Conservation (phyloP, 345 rosid genomes). For the Trapa bicornis region DNA sequence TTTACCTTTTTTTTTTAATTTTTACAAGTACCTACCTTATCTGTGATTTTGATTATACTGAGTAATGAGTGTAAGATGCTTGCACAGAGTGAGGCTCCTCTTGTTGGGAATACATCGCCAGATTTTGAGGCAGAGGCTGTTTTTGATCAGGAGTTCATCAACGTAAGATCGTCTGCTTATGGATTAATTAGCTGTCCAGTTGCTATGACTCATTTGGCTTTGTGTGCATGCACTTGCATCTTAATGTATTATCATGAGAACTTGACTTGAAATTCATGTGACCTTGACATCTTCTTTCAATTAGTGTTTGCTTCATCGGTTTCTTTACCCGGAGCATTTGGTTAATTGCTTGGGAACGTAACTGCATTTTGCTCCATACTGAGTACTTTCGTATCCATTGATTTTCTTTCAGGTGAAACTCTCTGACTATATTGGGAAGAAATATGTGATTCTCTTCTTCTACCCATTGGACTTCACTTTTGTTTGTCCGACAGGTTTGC, state of each 20-base stretch:
- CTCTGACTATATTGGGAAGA: slow-evolving; percentile 91
- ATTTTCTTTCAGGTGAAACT: slow-evolving; percentile 65
- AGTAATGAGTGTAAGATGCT: neutral
- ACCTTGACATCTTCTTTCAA: too few relatives aligned
- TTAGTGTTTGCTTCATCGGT: neutral
- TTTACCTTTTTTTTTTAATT: neutral
- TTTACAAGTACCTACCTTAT: neutral
- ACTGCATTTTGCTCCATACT: neutral
- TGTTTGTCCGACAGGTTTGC: slow-evolving; percentile 93
- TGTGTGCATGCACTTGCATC: neutral
- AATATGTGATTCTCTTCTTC: slow-evolving; percentile 94
- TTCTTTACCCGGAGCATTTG: neutral
- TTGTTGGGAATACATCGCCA: slow-evolving; percentile 85
- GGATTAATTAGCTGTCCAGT: neutral
- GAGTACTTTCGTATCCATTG: neutral
- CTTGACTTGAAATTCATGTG: neutral
- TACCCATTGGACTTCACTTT: slow-evolving; percentile 98
- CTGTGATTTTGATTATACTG: slow-evolving; percentile 1
- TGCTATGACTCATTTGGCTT: neutral
- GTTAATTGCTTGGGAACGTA: neutral
- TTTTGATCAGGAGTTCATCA: slow-evolving; percentile 94
- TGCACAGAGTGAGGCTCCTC: slow-evolving; percentile 54
- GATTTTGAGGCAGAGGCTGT: slow-evolving; percentile 97
- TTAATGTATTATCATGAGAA: neutral
- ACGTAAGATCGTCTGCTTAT: slow-evolving; percentile 24